These are phyloP conservation scores for Cubamyces lactineus DNA, from an alignment of 768 basidiomycete species.

Conservation along the genomic window DNA sequence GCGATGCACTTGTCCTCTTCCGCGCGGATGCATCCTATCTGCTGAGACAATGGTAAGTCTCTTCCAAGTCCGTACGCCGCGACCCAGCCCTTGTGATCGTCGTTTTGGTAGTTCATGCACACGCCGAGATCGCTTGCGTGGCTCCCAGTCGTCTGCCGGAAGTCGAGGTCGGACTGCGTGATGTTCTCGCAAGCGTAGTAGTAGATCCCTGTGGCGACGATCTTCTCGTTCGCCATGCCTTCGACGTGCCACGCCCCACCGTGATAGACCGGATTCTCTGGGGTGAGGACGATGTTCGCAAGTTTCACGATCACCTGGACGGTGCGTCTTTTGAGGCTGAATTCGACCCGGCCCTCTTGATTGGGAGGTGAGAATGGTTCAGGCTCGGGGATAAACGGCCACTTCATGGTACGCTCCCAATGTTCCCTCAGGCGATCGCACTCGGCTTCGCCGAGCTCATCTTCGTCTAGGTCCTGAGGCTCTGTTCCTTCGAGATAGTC, in stretches of 20 bases:
- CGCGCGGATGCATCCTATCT: conserved; percentile 37
- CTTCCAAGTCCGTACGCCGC: conserved; percentile 14
- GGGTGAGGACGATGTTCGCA: conserved; percentile 39
- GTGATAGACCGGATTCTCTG: conserved; percentile 33
- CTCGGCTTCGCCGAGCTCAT: not conserved
- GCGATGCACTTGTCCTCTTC: conserved; percentile 35
- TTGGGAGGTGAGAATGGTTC: conserved; percentile 15
- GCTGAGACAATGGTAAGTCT: conserved; percentile 22
- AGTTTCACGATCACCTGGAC: conserved; percentile 47
- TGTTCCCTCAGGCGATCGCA: not conserved
- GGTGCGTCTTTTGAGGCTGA: conserved; percentile 16
- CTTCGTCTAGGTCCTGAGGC: not conserved
- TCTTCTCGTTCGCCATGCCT: conserved; percentile 24
- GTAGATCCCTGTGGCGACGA: conserved; percentile 24
- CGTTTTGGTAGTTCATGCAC: conserved; percentile 7
- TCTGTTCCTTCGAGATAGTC: conserved; percentile 2
- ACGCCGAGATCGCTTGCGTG: conserved; percentile 1
- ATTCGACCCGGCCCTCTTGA: not conserved
- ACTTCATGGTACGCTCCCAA: conserved; percentile 4
- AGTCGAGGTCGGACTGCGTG: conserved; percentile 37
- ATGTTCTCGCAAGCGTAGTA: conserved; percentile 41
- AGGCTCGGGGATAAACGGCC: conserved; percentile 26
- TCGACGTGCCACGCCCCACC: conserved; percentile 42
- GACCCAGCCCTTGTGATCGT: conserved; percentile 5
- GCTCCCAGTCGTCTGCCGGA: conserved; percentile 33